phyloP scores from a whole-genome alignment of 2,329 filamentous ascomycete genomes.

The Ascochyta viciae-villosae region DNA sequence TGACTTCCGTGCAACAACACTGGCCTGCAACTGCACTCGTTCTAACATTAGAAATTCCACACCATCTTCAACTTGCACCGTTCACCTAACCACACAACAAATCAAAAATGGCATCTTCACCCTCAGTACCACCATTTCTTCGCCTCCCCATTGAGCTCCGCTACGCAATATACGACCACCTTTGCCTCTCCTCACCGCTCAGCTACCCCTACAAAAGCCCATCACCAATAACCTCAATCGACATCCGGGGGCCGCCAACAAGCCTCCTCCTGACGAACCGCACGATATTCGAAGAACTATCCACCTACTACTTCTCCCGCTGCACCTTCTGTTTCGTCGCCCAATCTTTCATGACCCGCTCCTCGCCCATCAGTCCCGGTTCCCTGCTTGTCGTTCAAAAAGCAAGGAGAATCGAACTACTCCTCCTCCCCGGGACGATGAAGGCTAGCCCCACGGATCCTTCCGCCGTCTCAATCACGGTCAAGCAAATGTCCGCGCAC shows the following conservation, averaged over 20 bases:
- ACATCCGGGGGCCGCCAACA: constrained; percentile 15
- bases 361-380: neutral
- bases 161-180: constrained; percentile 24
- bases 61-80: neutral
- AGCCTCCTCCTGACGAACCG: constrained; percentile 19
- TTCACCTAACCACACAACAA: neutral
- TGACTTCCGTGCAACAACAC: too few species aligned
- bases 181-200: constrained; percentile 9
- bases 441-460: neutral
- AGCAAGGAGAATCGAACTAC: constrained; percentile 12
- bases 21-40: neutral
- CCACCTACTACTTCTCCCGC: constrained; percentile 20
- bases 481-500: constrained; percentile 3
- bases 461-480: neutral
- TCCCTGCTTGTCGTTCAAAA: neutral
- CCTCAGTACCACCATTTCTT: constrained; percentile 4
- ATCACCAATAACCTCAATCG: constrained; percentile 22
- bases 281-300: constrained; percentile 17
- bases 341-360: neutral
- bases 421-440: constrained; percentile 12
- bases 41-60: neutral
- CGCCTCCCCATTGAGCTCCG: constrained; percentile 23
- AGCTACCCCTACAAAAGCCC: constrained; percentile 23
- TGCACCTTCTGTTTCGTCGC: constrained; percentile 23
- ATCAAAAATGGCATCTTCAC: neutral